Percentiles rank a stretch among this genome's conserved stretches.
phyloP scores from a whole-genome alignment of 2,329 filamentous ascomycete genomes.

The Periconia sp. region DNA sequence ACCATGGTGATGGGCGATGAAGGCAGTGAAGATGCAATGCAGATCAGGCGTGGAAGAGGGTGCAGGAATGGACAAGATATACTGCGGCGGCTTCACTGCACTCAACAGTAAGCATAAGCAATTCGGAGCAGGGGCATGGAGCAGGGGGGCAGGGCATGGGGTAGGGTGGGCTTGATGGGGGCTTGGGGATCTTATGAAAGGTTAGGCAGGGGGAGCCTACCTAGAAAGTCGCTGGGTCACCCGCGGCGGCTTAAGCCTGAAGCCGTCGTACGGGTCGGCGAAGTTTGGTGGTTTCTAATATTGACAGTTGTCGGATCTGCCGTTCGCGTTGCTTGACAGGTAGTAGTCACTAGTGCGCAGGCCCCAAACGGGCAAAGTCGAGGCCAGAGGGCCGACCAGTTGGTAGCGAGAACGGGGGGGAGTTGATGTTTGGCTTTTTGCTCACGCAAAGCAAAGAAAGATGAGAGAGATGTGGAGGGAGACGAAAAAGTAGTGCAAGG shows the following conservation, averaged over 20 bases:
- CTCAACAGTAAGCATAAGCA: constrained; percentile 32
- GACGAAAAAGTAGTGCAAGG: constrained; percentile 26
- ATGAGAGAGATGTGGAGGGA: background rate
- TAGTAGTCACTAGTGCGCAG: constrained; percentile 26
- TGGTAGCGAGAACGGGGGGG: constrained; percentile 27
- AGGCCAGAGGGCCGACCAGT: constrained; percentile 23
- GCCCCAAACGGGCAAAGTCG: constrained; percentile 13
- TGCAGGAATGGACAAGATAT: constrained; percentile 12
- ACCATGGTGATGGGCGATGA: constrained; percentile 31
- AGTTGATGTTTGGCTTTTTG: background rate
- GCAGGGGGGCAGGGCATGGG: constrained; percentile 2
- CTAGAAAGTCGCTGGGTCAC: constrained; percentile 26
- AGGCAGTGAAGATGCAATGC: background rate
- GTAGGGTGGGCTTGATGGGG: constrained; percentile 11
- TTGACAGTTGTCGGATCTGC: constrained; percentile 26
- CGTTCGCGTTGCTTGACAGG: constrained; percentile 19
- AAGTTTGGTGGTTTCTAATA: constrained; percentile 18
- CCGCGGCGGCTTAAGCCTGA: constrained; percentile 22
- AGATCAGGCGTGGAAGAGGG: constrained; percentile 1
- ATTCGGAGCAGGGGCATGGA: constrained; percentile 10
- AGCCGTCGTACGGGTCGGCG: constrained; percentile 34
- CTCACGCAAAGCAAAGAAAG: background rate
- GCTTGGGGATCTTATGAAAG: constrained; percentile 22
- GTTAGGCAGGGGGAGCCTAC: constrained; percentile 38
- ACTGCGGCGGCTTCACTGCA: constrained; percentile 20